phyloP scores from a whole-genome alignment of 768 basidiomycete genomes.

The Leccinum disarticulatum region DNA sequence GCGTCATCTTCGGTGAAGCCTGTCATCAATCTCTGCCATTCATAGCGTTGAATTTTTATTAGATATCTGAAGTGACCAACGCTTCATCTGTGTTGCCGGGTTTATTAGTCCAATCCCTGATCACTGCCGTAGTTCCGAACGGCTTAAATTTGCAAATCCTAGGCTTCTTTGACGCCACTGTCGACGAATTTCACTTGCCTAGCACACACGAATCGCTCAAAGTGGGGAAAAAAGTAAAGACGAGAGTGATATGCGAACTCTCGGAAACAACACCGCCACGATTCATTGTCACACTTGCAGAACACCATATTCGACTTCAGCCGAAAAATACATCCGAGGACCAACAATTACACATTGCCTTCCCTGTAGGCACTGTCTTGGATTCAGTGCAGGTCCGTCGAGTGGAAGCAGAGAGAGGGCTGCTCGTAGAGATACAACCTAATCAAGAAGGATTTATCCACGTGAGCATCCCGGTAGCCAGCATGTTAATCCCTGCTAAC shows the following conservation, averaged over 20 bases:
- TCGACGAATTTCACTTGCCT: conserved; percentile 76
- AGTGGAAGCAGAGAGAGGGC: conserved; percentile 80
- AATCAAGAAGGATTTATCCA: conserved; percentile 82
- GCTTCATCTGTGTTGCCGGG: conserved; percentile 87
- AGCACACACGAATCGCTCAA: conserved; percentile 47
- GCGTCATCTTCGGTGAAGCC: conserved; percentile 54
- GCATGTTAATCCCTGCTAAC: conserved; percentile 2
- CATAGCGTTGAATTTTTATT: conserved; percentile 1
- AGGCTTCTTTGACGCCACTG: conserved; percentile 89
- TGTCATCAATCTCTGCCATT: background rate
- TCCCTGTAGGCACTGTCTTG: conserved; percentile 72
- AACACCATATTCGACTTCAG: conserved; percentile 64
- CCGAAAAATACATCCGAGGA: conserved; percentile 35
- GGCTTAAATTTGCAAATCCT: conserved; percentile 89
- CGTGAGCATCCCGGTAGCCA: conserved; percentile 48
- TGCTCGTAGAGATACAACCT: conserved; percentile 65
- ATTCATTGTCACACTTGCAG: conserved; percentile 77
- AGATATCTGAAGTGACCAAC: conserved; percentile 78
- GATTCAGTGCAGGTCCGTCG: conserved; percentile 70
- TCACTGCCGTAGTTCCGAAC: conserved; percentile 69
- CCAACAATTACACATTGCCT: conserved; percentile 49
- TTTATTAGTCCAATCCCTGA: conserved; percentile 72
- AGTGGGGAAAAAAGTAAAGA: conserved; percentile 75
- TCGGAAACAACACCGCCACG: conserved; percentile 66
- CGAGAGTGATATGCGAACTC: conserved; percentile 81